Conservation (phyloP, 768 basidiomycete genomes). For the Psilocybe cubensis region DNA sequence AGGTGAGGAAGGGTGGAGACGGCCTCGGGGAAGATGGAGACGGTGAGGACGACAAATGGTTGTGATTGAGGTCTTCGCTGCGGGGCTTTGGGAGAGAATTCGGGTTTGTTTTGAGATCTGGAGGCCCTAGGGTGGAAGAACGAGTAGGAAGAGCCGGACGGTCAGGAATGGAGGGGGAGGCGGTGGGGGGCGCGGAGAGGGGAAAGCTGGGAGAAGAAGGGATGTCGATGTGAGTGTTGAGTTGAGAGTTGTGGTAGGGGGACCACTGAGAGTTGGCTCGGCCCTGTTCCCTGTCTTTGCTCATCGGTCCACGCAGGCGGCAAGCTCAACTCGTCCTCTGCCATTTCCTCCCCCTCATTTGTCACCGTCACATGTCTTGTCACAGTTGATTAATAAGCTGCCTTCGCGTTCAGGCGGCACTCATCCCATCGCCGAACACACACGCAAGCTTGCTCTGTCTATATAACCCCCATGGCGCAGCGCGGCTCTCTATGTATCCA, state of each 20-base stretch:
- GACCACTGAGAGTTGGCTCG: slow-evolving; percentile 38
- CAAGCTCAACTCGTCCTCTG: not conserved
- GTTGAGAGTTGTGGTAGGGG: no score
- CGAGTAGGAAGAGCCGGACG: slow-evolving; percentile 61
- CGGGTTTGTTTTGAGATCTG: slow-evolving; percentile 51
- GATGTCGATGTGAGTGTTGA: no score
- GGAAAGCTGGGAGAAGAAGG: no score
- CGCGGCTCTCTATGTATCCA: slow-evolving; percentile 6
- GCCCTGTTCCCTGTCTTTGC: slow-evolving; percentile 39
- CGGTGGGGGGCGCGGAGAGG: slow-evolving; percentile 38
- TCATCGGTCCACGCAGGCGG: slow-evolving; percentile 27
- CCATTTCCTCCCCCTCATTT: not conserved
- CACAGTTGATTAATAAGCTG: not conserved
- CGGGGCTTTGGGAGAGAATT: slow-evolving; percentile 51
- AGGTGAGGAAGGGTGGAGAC: slow-evolving; percentile 49
- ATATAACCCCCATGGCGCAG: not conserved
- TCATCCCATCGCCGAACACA: slow-evolving; percentile 9
- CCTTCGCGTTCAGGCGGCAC: not conserved
- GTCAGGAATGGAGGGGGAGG: slow-evolving; percentile 45
- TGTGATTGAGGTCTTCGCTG: slow-evolving; percentile 76
- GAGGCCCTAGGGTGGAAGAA: slow-evolving; percentile 62
- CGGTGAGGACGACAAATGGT: slow-evolving; percentile 28
- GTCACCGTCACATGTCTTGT: not conserved
- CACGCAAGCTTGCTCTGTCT: slow-evolving; percentile 7
- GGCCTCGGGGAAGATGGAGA: slow-evolving; percentile 44